Percentiles rank a stretch among this genome's conserved stretches.
Conservation (phyloP, 1,284 basidiomycete genomes). For the Heterobasidion parviporum region DNA sequence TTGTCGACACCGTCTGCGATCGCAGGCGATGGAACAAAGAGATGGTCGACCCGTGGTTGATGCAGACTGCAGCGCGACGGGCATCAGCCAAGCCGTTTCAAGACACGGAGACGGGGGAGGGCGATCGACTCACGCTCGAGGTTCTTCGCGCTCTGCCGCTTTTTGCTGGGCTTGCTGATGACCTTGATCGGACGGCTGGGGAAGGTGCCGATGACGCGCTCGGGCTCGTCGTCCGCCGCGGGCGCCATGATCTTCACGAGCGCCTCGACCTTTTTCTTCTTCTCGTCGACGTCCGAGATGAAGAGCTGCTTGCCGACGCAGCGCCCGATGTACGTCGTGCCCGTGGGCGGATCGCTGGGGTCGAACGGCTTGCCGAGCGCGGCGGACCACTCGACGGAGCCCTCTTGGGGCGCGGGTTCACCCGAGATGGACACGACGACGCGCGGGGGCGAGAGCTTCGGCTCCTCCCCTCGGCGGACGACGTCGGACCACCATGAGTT, state of each 20-base stretch:
- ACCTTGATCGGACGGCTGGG: slow-evolving; percentile 92
- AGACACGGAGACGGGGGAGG: neutral
- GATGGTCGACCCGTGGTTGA: slow-evolving; percentile 93
- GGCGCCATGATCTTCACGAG: slow-evolving; percentile 85
- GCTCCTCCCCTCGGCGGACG: slow-evolving; percentile 61
- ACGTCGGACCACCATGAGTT: slow-evolving; percentile 91
- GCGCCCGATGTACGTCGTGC: slow-evolving; percentile 78
- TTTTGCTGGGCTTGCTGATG: slow-evolving; percentile 95
- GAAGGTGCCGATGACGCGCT: slow-evolving; percentile 80
- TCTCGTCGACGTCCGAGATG: slow-evolving; percentile 86
- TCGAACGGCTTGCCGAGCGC: slow-evolving; percentile 79
- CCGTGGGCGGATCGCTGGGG: slow-evolving; percentile 68
- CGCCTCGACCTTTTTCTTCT: slow-evolving; percentile 88
- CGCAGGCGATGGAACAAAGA: slow-evolving; percentile 92
- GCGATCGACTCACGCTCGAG: slow-evolving; percentile 69
- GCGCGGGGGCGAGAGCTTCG: slow-evolving; percentile 70
- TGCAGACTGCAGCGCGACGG: slow-evolving; percentile 54
- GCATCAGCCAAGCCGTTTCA: neutral
- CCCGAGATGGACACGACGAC: slow-evolving; percentile 90
- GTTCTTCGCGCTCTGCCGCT: slow-evolving; percentile 89
- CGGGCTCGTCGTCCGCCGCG: slow-evolving; percentile 65
- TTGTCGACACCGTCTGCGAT: slow-evolving; percentile 91
- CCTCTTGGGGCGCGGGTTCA: slow-evolving; percentile 77
- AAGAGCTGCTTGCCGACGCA: slow-evolving; percentile 87
- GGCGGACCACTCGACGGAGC: slow-evolving; percentile 79